phyloP scores from a whole-genome alignment of 768 basidiomycete species.

The Suillus luteus region DNA sequence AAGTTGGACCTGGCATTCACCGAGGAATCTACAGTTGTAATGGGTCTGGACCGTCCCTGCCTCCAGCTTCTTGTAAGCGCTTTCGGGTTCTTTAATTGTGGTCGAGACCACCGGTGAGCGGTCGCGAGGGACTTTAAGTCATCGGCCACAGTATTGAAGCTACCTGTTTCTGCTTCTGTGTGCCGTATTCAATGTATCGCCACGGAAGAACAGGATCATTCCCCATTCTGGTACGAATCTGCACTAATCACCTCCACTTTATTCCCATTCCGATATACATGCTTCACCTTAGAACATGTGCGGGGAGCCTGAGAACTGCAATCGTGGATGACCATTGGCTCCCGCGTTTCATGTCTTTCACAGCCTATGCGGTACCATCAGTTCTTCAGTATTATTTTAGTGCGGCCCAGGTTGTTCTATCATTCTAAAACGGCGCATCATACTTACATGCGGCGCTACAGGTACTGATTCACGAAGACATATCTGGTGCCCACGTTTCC shows the following conservation, averaged over 20 bases:
- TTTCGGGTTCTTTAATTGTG: neutral
- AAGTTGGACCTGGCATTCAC: neutral
- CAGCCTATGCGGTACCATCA: neutral
- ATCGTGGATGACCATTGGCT: neutral
- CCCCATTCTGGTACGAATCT: neutral
- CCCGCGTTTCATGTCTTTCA: neutral
- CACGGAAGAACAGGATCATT: neutral
- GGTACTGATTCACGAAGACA: neutral
- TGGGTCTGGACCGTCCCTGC: constrained; percentile 1
- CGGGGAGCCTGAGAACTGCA: neutral
- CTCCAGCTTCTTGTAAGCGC: neutral
- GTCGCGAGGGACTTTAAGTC: neutral
- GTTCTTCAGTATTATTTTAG: neutral
- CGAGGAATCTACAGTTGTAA: neutral
- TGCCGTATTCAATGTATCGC: neutral
- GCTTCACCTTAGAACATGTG: neutral
- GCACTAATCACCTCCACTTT: neutral
- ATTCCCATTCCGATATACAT: neutral
- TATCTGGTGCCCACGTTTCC: neutral
- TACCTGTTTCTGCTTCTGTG: neutral
- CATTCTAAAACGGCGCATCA: neutral
- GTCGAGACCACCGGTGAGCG: neutral
- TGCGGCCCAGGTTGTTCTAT: neutral
- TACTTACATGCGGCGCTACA: neutral
- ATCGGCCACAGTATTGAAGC: neutral